phyloP scores from a whole-genome alignment of 2,329 filamentous ascomycete genomes.

The Colletotrichum sp. region DNA sequence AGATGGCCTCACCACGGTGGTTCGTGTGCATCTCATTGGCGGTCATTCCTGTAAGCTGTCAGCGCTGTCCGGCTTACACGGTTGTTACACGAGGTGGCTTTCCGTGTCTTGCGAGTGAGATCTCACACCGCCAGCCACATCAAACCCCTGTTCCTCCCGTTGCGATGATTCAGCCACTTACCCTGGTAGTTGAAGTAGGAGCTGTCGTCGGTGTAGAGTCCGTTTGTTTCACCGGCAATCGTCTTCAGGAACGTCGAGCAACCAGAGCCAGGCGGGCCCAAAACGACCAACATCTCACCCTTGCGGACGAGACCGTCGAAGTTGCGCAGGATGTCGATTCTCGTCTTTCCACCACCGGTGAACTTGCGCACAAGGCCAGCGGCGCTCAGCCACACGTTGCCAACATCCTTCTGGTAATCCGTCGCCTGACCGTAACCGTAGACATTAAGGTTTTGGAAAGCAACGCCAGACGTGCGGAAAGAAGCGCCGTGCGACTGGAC shows the following conservation, averaged over 20 bases:
- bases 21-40: constrained; percentile 77
- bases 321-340: constrained; percentile 71
- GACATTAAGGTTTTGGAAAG: constrained; percentile 71
- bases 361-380: constrained; percentile 50
- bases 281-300: constrained; percentile 78
- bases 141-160: neutral
- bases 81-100: neutral
- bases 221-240: constrained; percentile 82
- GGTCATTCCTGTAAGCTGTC: constrained; percentile 56
- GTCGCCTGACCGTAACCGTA: constrained; percentile 71
- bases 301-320: constrained; percentile 72
- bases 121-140: neutral
- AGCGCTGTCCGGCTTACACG: neutral
- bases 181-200: constrained; percentile 86
- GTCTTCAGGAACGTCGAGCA: constrained; percentile 89
- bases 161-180: constrained; percentile 30
- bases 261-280: constrained; percentile 74
- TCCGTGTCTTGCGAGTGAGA: neutral
- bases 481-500: constrained; percentile 55
- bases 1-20: constrained; percentile 86
- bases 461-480: constrained; percentile 67
- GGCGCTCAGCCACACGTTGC: constrained; percentile 62
- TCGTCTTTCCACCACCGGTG: constrained; percentile 57
- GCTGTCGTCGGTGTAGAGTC: constrained; percentile 72
- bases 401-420: constrained; percentile 73